phyloP scores from a whole-genome alignment of 2,329 filamentous ascomycete species.

The Neonectria hederae region DNA sequence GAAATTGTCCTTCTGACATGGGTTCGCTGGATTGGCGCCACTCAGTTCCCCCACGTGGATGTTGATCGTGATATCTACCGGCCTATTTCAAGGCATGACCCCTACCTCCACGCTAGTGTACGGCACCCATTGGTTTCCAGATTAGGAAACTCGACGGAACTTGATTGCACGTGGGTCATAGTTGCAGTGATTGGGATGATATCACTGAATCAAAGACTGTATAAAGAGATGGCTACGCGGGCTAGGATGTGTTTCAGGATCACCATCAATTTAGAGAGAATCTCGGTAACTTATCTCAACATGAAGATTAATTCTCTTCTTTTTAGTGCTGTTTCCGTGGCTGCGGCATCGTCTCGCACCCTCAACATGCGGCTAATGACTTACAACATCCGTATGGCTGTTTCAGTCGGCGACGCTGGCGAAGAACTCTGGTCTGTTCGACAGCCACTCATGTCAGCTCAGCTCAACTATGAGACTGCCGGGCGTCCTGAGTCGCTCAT shows the following conservation, averaged over 20 bases:
- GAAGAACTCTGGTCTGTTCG: slow-evolving; percentile 68
- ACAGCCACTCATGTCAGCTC: slow-evolving; percentile 59
- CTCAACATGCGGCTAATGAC: slow-evolving; percentile 63
- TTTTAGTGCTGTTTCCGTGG: slow-evolving; percentile 21
- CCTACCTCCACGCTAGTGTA: slow-evolving; percentile 2
- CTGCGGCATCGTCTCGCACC: slow-evolving; percentile 22
- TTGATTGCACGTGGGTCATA: slow-evolving; percentile 5
- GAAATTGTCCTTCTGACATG: background rate
- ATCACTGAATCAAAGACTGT: background rate
- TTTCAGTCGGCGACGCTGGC: slow-evolving; percentile 55
- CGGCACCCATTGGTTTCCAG: background rate
- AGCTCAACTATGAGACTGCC: slow-evolving; percentile 61
- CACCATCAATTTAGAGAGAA: background rate
- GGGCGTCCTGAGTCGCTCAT: slow-evolving; percentile 61
- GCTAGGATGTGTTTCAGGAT: background rate
- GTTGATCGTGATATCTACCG: slow-evolving; percentile 13
- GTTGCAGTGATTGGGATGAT: background rate
- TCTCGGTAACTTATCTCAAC: background rate
- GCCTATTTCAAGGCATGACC: slow-evolving; percentile 6
- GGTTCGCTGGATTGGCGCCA: slow-evolving; percentile 8
- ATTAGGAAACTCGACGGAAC: slow-evolving; percentile 7
- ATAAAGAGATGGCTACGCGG: background rate
- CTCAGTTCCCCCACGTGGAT: slow-evolving; percentile 22
- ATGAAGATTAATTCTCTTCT: slow-evolving; percentile 34
- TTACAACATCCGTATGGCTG: slow-evolving; percentile 72